Conservation (phyloP, 352 stramenopile species). For the Globisporangium acanthophoron region DNA sequence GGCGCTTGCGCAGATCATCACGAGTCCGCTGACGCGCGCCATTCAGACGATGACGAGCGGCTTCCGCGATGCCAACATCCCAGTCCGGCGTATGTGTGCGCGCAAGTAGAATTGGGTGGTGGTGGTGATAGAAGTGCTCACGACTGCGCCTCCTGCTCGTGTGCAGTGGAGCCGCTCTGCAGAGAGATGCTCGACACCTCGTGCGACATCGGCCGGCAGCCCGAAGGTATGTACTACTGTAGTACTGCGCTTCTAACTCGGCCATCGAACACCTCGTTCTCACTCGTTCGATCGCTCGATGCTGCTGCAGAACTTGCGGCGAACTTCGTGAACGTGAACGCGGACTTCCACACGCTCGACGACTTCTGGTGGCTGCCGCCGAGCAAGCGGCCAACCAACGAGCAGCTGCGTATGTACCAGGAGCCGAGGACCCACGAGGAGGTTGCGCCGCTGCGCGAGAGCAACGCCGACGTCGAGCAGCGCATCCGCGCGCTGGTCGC, state of each 20-base stretch:
- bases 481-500: slow-evolving; percentile 62
- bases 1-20: slow-evolving; percentile 48
- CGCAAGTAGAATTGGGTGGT: background rate
- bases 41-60: slow-evolving; percentile 72
- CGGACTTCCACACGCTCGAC: slow-evolving; percentile 44
- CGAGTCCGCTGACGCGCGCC: slow-evolving; percentile 76
- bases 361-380: slow-evolving; percentile 61
- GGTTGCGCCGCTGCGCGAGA: slow-evolving; percentile 57
- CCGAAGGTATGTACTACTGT: slow-evolving; percentile 20
- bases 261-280: background rate
- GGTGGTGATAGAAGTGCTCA: background rate
- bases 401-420: slow-evolving; percentile 19
- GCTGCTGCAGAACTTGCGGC: slow-evolving; percentile 25
- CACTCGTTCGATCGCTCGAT: background rate
- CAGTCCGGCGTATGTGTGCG: slow-evolving; percentile 41
- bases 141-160: background rate
- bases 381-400: slow-evolving; percentile 23
- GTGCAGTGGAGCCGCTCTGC: slow-evolving; percentile 60
- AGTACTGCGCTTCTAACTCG: too few relatives aligned
- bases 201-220: slow-evolving; percentile 71
- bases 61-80: slow-evolving; percentile 47
- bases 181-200: slow-evolving; percentile 84
- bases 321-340: slow-evolving; percentile 22
- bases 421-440: slow-evolving; percentile 25
- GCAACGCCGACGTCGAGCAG: slow-evolving; percentile 40